Percentiles rank a stretch among this genome's conserved stretches.
Conservation (phyloP, 202 grass and related monocot species). For the Brachypodium distachyon region DNA sequence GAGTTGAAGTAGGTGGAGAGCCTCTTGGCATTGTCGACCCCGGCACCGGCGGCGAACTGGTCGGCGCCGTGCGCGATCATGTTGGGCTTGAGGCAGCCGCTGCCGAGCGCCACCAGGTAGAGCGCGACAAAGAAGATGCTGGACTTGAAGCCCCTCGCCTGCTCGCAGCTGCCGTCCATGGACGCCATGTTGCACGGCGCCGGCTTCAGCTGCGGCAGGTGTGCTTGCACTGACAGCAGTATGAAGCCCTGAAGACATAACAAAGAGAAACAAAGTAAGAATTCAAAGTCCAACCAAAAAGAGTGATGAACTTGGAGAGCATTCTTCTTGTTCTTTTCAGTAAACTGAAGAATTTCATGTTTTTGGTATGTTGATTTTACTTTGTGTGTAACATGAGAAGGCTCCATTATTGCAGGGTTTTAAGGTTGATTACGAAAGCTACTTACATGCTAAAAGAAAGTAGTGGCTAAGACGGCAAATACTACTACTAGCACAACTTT, state of each 20-base stretch:
- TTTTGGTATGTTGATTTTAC: no score
- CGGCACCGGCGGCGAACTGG: slow-evolving; percentile 37
- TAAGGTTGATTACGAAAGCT: background rate
- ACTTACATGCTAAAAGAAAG: background rate
- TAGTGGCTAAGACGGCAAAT: background rate
- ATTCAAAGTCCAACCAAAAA: background rate
- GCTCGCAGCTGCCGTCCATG: slow-evolving; percentile 38
- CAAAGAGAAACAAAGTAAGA: background rate
- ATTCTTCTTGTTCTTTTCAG: background rate
- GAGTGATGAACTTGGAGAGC: background rate
- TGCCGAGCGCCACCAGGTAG: slow-evolving; percentile 89
- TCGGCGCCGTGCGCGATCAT: slow-evolving; percentile 95
- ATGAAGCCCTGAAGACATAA: slow-evolving; percentile 55
- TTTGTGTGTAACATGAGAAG: no score
- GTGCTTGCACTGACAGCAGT: slow-evolving; percentile 78
- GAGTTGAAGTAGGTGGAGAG: slow-evolving; percentile 96
- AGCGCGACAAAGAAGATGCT: slow-evolving; percentile 73
- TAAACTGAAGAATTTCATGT: no score
- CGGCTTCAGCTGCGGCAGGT: slow-evolving; percentile 76
- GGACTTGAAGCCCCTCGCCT: slow-evolving; percentile 61
- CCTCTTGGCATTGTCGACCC: slow-evolving; percentile 28
- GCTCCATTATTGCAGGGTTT: background rate
- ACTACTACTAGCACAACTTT: background rate
- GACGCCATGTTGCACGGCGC: slow-evolving; percentile 64
- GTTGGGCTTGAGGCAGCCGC: slow-evolving; percentile 94